Percentiles rank a stretch among this genome's conserved stretches.
phyloP scores from a whole-genome alignment of 2,329 filamentous ascomycete genomes.

The Penicillium sp. region DNA sequence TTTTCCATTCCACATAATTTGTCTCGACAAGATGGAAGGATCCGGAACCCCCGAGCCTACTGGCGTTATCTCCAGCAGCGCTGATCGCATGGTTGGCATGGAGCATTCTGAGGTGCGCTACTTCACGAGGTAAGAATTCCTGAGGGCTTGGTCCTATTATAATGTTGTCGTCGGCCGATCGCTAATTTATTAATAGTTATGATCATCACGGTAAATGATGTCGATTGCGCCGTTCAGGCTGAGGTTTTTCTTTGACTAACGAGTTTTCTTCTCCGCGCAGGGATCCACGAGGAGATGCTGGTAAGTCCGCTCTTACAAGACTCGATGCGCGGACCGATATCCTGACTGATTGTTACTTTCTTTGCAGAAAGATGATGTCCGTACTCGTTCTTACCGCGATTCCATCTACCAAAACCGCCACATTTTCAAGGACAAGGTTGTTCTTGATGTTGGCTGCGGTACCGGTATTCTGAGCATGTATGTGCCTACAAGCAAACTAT shows the following conservation, averaged over 20 bases:
- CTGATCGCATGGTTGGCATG: slow-evolving; percentile 58
- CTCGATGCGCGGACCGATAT: background rate
- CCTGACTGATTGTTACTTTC: slow-evolving; percentile 1
- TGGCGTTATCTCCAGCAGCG: slow-evolving; percentile 39
- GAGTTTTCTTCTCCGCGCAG: slow-evolving; percentile 49
- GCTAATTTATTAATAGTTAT: slow-evolving; percentile 60
- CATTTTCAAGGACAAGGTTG: slow-evolving; percentile 85
- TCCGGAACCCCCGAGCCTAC: slow-evolving; percentile 24
- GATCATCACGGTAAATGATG: slow-evolving; percentile 84
- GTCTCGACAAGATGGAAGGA: slow-evolving; percentile 32
- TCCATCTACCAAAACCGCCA: slow-evolving; percentile 97
- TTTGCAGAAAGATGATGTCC: slow-evolving; percentile 91
- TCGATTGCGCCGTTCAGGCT: background rate
- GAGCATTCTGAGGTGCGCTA: slow-evolving; percentile 98
- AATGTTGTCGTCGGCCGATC: slow-evolving; percentile 16
- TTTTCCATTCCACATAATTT: slow-evolving; percentile 10
- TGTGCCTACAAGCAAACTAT: slow-evolving; percentile 6
- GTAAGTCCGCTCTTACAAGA: slow-evolving; percentile 55
- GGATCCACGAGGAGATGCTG: slow-evolving; percentile 98
- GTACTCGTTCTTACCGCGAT: slow-evolving; percentile 94
- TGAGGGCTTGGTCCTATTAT: slow-evolving; percentile 2
- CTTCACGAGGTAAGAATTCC: slow-evolving; percentile 78
- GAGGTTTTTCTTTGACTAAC: slow-evolving; percentile 11
- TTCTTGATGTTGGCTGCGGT: slow-evolving; percentile 96
- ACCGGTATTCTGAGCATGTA: slow-evolving; percentile 99